Conservation (phyloP, 2,329 filamentous ascomycete genomes). For the Epichloe hybrida region DNA sequence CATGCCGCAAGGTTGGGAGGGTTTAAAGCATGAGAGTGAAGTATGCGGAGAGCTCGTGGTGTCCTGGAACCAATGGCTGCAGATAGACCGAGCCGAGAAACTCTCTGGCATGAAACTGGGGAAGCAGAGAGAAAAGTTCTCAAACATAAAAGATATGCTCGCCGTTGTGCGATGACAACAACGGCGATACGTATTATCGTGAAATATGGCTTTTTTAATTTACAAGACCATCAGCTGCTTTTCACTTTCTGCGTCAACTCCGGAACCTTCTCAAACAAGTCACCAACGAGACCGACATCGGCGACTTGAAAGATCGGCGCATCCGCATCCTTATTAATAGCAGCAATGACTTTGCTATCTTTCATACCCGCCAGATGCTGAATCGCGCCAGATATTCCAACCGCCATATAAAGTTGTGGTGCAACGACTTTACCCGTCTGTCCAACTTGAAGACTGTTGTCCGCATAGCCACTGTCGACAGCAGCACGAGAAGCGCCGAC, state of each 20-base stretch:
- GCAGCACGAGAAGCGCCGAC: conserved; percentile 90
- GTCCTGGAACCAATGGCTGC: conserved; percentile 72
- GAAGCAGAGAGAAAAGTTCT: conserved; percentile 67
- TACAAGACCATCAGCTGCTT: conserved; percentile 21
- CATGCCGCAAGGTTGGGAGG: conserved; percentile 55
- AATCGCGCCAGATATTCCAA: conserved; percentile 92
- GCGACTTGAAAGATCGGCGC: conserved; percentile 98
- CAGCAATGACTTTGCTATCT: conserved; percentile 98
- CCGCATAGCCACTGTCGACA: conserved; percentile 92
- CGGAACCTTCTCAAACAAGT: conserved; percentile 90
- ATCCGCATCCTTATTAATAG: conserved; percentile 95
- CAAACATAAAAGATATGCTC: conserved; percentile 43
- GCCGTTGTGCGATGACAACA: conserved; percentile 28
- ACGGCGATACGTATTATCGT: not conserved
- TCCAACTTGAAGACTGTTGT: conserved; percentile 95
- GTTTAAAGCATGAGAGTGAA: conserved; percentile 45
- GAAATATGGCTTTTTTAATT: not conserved
- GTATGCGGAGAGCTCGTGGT: conserved; percentile 48
- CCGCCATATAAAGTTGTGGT: conserved; percentile 86
- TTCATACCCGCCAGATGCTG: conserved; percentile 99
- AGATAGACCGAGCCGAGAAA: conserved; percentile 68
- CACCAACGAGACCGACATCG: conserved; percentile 87
- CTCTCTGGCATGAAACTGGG: conserved; percentile 50
- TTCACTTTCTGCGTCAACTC: conserved; percentile 94
- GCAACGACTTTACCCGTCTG: conserved; percentile 99